Conservation (phyloP, 1,284 basidiomycete species). For the Naganishia liquefaciens region DNA sequence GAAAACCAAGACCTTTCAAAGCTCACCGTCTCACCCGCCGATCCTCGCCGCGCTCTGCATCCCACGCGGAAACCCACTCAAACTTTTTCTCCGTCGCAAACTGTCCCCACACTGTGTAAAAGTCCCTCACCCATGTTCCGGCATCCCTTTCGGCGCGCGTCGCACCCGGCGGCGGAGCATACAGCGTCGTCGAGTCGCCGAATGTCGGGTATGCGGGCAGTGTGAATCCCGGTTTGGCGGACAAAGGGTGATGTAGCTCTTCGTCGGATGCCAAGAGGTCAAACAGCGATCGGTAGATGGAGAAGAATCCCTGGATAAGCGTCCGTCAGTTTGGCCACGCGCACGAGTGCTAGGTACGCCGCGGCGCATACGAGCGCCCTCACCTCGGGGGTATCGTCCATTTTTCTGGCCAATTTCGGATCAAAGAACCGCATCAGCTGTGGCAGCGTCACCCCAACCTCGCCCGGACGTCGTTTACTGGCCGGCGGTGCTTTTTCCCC, state of each 20-base stretch:
- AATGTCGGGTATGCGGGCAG: constrained; percentile 72
- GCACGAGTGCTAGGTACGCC: too few relatives aligned
- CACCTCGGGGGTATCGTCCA: constrained; percentile 72
- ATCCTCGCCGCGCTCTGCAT: constrained; percentile 80
- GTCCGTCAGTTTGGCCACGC: background rate
- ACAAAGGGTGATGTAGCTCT: constrained; percentile 56
- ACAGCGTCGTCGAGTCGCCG: constrained; percentile 75
- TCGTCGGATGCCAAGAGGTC: constrained; percentile 82
- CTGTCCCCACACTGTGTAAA: constrained; percentile 85
- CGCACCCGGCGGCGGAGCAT: constrained; percentile 56
- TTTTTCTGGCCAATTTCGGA: constrained; percentile 68
- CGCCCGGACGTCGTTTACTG: constrained; percentile 64
- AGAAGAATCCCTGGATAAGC: constrained; percentile 74
- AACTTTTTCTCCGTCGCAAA: constrained; percentile 90
- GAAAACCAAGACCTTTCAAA: background rate
- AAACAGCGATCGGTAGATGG: constrained; percentile 87
- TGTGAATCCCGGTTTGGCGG: constrained; percentile 54
- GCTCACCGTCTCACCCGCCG: constrained; percentile 72
- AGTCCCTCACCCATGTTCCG: constrained; percentile 62
- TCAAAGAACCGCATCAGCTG: constrained; percentile 88
- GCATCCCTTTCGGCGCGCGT: constrained; percentile 55
- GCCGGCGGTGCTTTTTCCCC: constrained; percentile 61
- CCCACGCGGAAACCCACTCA: constrained; percentile 84
- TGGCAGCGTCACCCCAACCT: constrained; percentile 74
- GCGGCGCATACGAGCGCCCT: too few relatives aligned